A percentile compares a stretch with the other conserved stretches of the same genome.
phyloP scores from a whole-genome alignment of 2,329 filamentous ascomycete genomes.

The Teratosphaeria pseudoeucalypti region DNA sequence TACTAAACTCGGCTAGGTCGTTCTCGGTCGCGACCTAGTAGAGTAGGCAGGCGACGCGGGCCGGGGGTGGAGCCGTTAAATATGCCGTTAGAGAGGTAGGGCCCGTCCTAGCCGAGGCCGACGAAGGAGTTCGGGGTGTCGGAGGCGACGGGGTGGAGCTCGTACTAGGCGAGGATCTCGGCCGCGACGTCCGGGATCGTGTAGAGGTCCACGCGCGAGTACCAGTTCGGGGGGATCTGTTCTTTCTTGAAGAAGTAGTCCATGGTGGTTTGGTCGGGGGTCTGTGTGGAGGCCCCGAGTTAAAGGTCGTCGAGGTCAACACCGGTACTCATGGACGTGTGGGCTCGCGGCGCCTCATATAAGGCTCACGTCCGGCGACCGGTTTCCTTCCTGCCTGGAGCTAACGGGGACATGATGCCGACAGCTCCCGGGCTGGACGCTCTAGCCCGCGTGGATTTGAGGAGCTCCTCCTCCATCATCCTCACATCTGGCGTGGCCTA shows the following conservation, averaged over 20 bases:
- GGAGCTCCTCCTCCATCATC: neutral
- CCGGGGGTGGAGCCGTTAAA: slow-evolving; percentile 17
- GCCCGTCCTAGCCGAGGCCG: slow-evolving; percentile 24
- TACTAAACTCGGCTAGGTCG: slow-evolving; percentile 8
- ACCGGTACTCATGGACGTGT: neutral
- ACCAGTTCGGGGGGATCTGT: slow-evolving; percentile 25
- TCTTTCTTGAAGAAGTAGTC: slow-evolving; percentile 25
- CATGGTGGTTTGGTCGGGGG: slow-evolving; percentile 8
- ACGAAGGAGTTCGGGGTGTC: slow-evolving; percentile 29
- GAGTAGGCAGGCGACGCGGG: slow-evolving; percentile 28
- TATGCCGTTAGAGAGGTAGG: slow-evolving; percentile 27
- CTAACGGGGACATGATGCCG: neutral
- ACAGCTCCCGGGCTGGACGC: neutral
- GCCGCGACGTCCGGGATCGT: slow-evolving; percentile 14
- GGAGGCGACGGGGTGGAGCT: slow-evolving; percentile 28
- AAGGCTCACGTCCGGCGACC: neutral
- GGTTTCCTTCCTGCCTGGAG: neutral
- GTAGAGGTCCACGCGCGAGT: slow-evolving; percentile 11
- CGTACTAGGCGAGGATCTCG: slow-evolving; percentile 27
- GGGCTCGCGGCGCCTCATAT: neutral
- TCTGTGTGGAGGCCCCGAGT: neutral
- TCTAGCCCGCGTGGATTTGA: neutral
- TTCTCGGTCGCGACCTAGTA: slow-evolving; percentile 31
- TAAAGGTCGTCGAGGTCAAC: neutral
- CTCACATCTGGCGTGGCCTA: neutral